A percentile compares a stretch with the other conserved stretches of the same genome.
Conservation (phyloP, 1,284 basidiomycete species). For the Cerioporus squamosus region DNA sequence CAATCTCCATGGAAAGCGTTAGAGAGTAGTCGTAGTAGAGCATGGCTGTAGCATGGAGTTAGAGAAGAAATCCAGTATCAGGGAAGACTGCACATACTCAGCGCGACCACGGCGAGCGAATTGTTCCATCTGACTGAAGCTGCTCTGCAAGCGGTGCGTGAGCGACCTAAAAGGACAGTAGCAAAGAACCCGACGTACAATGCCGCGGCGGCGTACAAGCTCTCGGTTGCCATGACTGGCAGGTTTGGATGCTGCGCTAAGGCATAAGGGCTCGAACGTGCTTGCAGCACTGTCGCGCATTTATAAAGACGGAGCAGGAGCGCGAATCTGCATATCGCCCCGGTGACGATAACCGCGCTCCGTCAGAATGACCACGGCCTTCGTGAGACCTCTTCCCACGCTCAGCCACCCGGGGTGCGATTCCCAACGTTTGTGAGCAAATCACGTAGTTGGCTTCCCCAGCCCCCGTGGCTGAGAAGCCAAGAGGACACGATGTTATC, state of each 20-base stretch:
- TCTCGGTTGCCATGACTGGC: neutral
- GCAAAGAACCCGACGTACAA: neutral
- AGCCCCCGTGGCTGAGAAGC: neutral
- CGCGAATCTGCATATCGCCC: neutral
- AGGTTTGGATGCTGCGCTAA: neutral
- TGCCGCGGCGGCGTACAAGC: neutral
- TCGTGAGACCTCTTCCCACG: neutral
- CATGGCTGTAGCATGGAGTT: neutral
- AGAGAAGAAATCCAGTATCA: neutral
- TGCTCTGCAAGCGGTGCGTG: neutral
- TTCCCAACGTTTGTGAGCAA: neutral
- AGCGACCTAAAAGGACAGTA: neutral
- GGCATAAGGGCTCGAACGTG: neutral
- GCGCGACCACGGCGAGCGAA: conserved; percentile 5
- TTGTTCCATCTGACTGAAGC: conserved; percentile 9
- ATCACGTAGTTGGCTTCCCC: neutral
- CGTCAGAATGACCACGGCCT: neutral
- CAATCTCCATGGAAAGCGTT: conserved; percentile 9
- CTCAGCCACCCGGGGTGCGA: neutral
- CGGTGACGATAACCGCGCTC: neutral
- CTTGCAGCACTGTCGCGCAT: neutral
- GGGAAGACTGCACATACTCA: conserved; percentile 1
- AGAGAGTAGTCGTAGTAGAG: conserved; percentile 15
- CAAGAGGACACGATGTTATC: neutral
- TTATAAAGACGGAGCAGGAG: neutral